Percentiles rank a stretch among this genome's conserved stretches.
These are phyloP conservation scores for Komagataella kurtzmanii DNA, from an alignment of 805 yeast species.

Conservation along the genomic window DNA sequence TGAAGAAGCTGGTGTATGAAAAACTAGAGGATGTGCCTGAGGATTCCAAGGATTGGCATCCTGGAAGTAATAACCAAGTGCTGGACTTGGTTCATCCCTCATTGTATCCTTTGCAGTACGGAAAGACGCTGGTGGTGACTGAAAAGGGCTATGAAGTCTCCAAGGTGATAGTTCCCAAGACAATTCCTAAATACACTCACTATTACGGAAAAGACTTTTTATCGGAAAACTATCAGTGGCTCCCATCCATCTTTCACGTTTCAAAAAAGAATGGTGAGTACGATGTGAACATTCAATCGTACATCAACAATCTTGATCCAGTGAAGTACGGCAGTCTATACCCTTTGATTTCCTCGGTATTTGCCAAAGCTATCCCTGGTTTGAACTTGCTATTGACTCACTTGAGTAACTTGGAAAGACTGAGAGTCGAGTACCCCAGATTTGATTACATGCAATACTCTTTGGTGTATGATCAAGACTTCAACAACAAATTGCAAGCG, in stretches of 20 bases:
- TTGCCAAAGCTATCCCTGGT: neutral
- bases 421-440: neutral
- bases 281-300: neutral
- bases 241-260: neutral
- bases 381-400: neutral
- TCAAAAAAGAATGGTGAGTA: neutral
- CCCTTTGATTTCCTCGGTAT: neutral
- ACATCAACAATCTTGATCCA: neutral
- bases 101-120: neutral
- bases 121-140: neutral
- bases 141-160: neutral
- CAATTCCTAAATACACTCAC: neutral
- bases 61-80: neutral
- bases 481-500: neutral
- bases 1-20: neutral
- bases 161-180: neutral
- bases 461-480: neutral
- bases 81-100: neutral
- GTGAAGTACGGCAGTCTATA: neutral
- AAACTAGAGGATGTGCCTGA: neutral
- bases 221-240: neutral
- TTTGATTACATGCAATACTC: neutral
- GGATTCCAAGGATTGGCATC: neutral
- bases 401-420: neutral
- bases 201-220: neutral